Evolutionary conservation across 768 basidiomycete genomes (phyloP), one percentile per base, ranked within the genome.

Genomic region (Tylopilus felleus): DNA sequence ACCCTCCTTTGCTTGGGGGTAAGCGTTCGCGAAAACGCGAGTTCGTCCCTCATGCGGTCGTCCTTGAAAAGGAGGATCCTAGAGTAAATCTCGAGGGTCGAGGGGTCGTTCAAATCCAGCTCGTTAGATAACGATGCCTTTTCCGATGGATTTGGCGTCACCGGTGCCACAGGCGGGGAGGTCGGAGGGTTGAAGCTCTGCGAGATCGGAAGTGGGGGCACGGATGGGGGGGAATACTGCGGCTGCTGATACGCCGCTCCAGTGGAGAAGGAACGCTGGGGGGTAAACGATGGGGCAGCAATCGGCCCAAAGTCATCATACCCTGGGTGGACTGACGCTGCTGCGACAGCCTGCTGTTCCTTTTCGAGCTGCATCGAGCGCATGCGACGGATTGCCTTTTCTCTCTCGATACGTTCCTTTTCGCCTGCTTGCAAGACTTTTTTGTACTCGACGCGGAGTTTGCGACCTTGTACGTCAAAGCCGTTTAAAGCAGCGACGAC

Each of bases 401-500:
- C 96, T 53, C 96, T 78, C 73, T 99, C 97, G 66, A 98, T 99
- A 53, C 93, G 84, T 67, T 99, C 97, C 75, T 99, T 99, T 74
- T 99, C 97, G 46, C 96, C 95, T 4, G 95, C 94, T 71, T 98
- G 95, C n/a, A 99, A 76, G 8, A 98, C 96, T 73, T 98, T 98
- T 78, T 99, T 99, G 78, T 98, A 98, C 73, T 99, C 97, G 52
- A 98, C 96, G 40, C 97, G 89, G 47, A 99, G 79, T 73, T 98
- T 98, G 64, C 97, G 90, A 22, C 97, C 97, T 64, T 93, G 90
- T 31, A 97, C 90, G 63, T 95, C 93, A 68, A 92, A 95, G 12
- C 96, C 96, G 63, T 98, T 98, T 64, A 99, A 75, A 39, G 97
- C 97, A 36, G 83, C 94, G 5, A 98, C 96, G 51, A 96, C 94